Evolutionary conservation across 2,329 filamentous ascomycete genomes (phyloP).

Genomic region (Drechslerella dactyloides): DNA sequence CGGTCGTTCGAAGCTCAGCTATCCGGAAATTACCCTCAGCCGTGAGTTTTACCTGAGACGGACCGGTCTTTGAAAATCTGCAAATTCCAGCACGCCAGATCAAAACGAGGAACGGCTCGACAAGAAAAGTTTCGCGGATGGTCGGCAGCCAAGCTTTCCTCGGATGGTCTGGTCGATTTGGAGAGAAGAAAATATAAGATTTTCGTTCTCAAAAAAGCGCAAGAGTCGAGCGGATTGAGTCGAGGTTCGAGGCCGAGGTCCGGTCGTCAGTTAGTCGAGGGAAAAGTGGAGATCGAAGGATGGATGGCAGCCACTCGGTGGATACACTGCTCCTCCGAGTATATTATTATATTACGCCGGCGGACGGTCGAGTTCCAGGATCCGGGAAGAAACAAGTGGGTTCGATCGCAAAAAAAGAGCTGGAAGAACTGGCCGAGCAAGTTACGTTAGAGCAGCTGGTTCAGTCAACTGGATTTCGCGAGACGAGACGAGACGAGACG

Average conservation of each 20-base stretch:
- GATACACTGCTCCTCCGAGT: neutral
- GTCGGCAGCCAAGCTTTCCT: neutral
- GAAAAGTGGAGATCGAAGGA: neutral
- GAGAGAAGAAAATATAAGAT: too few species aligned
- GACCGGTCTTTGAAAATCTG: too few species aligned
- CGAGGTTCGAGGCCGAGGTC: neutral
- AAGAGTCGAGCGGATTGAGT: neutral
- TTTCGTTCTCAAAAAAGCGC: too few species aligned
- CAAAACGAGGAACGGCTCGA: too few species aligned
- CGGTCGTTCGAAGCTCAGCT: neutral
- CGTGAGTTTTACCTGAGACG: neutral
- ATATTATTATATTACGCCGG: neutral
- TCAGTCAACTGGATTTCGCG: neutral
- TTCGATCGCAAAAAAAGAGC: slow-evolving; percentile 1
- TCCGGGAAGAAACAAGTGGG: neutral
- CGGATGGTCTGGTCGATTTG: too few species aligned
- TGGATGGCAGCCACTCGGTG: too few species aligned
- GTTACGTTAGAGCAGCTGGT: too few species aligned
- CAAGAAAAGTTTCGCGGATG: too few species aligned
- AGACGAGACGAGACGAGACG: neutral
- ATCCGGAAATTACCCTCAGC: neutral
- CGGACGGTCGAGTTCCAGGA: neutral
- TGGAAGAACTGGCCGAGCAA: too few species aligned
- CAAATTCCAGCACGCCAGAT: too few species aligned
- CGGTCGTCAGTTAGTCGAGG: neutral